phyloP scores from a whole-genome alignment of 2,329 filamentous ascomycete species.

The Ceratocystis alfenasii region DNA sequence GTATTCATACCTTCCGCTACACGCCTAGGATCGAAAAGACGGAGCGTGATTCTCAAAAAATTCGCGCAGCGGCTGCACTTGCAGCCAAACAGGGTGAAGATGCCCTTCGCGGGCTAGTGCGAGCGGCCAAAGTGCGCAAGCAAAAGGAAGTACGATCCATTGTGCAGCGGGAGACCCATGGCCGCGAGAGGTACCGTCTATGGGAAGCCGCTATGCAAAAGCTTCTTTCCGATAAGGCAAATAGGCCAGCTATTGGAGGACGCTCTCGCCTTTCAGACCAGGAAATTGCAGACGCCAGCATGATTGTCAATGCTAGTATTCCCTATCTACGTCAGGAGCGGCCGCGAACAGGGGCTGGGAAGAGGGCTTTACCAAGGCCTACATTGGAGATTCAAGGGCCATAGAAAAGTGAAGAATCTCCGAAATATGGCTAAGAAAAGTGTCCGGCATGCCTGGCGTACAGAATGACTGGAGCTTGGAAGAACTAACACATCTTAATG shows the following conservation, averaged over 20 bases:
- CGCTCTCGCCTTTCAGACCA: slow-evolving; percentile 21
- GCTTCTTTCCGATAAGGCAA: slow-evolving; percentile 34
- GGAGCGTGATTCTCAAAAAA: slow-evolving; percentile 43
- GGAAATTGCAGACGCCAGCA: slow-evolving; percentile 51
- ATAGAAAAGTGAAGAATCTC: background rate
- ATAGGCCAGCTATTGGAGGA: background rate
- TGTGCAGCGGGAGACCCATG: slow-evolving; percentile 41
- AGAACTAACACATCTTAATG: background rate
- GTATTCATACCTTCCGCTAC: slow-evolving; percentile 51
- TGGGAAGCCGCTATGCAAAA: slow-evolving; percentile 52
- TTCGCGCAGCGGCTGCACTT: slow-evolving; percentile 47
- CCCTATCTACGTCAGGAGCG: slow-evolving; percentile 19
- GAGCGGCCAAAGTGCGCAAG: slow-evolving; percentile 51
- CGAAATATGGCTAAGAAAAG: background rate
- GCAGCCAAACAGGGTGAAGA: slow-evolving; percentile 52
- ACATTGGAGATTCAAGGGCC: slow-evolving; percentile 18
- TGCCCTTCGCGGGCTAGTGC: slow-evolving; percentile 46
- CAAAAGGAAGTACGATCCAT: slow-evolving; percentile 51
- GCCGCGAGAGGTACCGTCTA: slow-evolving; percentile 44
- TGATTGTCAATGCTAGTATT: slow-evolving; percentile 43
- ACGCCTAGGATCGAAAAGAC: slow-evolving; percentile 37
- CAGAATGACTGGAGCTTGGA: background rate
- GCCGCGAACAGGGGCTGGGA: slow-evolving; percentile 19
- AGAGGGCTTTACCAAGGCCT: slow-evolving; percentile 15
- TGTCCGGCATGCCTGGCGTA: background rate